Evolutionary conservation across 768 basidiomycete genomes (phyloP).

Genomic region (Mrakia gelida): DNA sequence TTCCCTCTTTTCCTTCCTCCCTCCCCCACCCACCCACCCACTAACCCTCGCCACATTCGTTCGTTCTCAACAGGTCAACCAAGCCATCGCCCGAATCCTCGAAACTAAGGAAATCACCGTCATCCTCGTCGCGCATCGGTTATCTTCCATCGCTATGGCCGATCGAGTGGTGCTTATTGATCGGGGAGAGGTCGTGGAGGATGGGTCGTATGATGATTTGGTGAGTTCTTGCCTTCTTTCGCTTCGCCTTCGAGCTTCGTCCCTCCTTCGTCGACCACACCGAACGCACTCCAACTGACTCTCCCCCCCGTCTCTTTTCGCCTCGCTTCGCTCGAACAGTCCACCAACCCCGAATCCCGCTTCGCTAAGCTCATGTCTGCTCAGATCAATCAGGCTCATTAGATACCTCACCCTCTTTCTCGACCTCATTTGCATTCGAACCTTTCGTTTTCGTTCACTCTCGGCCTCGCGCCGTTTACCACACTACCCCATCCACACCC

Average conservation of each 20-base stretch:
- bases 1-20: neutral
- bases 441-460: neutral
- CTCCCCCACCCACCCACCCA: neutral
- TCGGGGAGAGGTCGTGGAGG: slow-evolving; percentile 28
- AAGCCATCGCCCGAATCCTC: slow-evolving; percentile 32
- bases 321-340: neutral
- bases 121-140: slow-evolving; percentile 31
- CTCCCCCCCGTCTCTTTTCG: neutral
- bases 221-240: neutral
- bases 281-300: too few species aligned
- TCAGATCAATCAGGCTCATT: slow-evolving; percentile 11
- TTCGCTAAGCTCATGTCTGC: slow-evolving; percentile 28
- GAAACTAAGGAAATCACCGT: slow-evolving; percentile 28
- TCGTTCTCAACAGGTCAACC: slow-evolving; percentile 22
- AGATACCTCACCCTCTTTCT: neutral
- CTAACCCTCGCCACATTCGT: neutral
- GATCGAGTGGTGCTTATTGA: slow-evolving; percentile 32
- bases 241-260: too few species aligned
- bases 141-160: slow-evolving; percentile 30
- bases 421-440: neutral
- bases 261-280: too few species aligned
- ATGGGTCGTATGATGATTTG: slow-evolving; percentile 29
- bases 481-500: too few species aligned
- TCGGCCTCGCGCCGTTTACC: too few species aligned
- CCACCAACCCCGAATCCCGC: slow-evolving; percentile 18